A percentile compares a stretch with the other conserved stretches of the same genome.
Evolutionary conservation across 306 rosid genomes (phyloP).

Genomic region (Cucumis sativus): Cucumber_9930_V3 NC_026661.2:18729001-18729500

Average conservation of each 20-base stretch:
- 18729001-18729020: conserved; percentile 72
- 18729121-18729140: conserved; percentile 56
- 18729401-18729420: conserved; percentile 91
- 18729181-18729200: conserved; percentile 45
- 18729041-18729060: conserved; percentile 73
- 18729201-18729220: conserved; percentile 62
- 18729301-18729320: conserved; percentile 90
- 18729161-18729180: conserved; percentile 60
- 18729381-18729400: conserved; percentile 86
- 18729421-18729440: conserved; percentile 83
- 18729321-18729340: conserved; percentile 74
- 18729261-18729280: conserved; percentile 99
- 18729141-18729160: conserved; percentile 57
- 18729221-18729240: conserved; percentile 71
- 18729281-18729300: conserved; percentile 70
- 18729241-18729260: conserved; percentile 47
- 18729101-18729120: conserved; percentile 61
- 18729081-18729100: conserved; percentile 62
- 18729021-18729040: conserved; percentile 73
- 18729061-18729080: conserved; percentile 80
- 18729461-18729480: conserved; percentile 69
- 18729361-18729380: conserved; percentile 97
- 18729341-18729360: conserved; percentile 89
- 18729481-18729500: conserved; percentile 95
- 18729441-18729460: conserved; percentile 65